Base-by-base conservation (phyloP, 73 alveolate species). In the Paramecium biaurelia region DNA sequence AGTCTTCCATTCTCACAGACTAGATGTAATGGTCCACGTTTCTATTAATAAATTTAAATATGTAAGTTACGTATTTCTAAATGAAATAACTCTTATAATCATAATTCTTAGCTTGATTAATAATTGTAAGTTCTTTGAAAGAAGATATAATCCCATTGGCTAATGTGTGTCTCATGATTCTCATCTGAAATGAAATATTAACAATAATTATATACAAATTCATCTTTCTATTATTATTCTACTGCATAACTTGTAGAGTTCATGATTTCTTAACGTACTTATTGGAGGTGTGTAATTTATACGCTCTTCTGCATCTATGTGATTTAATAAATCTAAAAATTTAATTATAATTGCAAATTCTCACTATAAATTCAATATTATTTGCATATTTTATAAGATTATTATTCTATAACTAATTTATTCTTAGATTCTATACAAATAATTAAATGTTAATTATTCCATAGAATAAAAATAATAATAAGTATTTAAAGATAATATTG, bases 1-100 rank as follows among this genome's bases (percentile, higher is more conserved):
- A 63, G 5, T 26, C 84, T 63, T 4, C 84, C 84, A 63, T 63
- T 63, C 26, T 63, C 84, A 63, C 84, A 63, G 11, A 63, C 84
- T 34, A 63, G 3, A 63, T 63, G 84, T 12, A 63, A 26, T 12
- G 84, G 45, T 10, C 84, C 84, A 7, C 84, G 41, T 63, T 63
- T 63, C 84, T 63, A 53, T 18, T 53, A 5, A 53, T 53, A 6
- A 63, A 63, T 12, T 63, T 63, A 30, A 63, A 63, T 14, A 30
- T 14, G 10, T 63, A 30, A 63, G 26, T 32, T 63, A 63, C 84
- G 24, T 63, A 63, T 63, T 32, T 63, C 41, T 63, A 12, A 32
- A 63, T 63, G 2, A 63, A 63, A 32, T 63, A 63, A 12, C 15
- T 14, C 12, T 63, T 32, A 30, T 26, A 63, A 12, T 63, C 84